Percentiles rank a stretch among this genome's conserved stretches.
These are phyloP conservation scores for Phanerochaete carnosa DNA, from an alignment of 768 basidiomycete species.

Conservation along the genomic window DNA sequence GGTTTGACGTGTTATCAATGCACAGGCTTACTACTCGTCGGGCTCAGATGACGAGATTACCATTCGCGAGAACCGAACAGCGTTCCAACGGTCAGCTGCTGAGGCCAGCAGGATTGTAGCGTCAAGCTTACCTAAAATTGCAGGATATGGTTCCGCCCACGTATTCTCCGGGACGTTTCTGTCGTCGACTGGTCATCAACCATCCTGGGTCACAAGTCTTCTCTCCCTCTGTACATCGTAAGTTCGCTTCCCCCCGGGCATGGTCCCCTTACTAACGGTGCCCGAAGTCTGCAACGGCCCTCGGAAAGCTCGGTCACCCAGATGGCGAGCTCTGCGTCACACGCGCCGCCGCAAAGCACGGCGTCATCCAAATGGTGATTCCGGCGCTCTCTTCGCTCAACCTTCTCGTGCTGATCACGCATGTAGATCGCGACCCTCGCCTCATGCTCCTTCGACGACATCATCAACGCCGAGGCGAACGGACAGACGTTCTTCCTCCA, in stretches of 20 bases:
- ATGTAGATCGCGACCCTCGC: constrained; percentile 91
- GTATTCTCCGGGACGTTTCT: constrained; percentile 71
- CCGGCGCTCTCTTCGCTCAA: neutral
- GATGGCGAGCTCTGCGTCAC: constrained; percentile 93
- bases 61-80: constrained; percentile 82
- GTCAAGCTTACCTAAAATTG: neutral
- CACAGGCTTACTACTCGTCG: constrained; percentile 86
- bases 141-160: constrained; percentile 29
- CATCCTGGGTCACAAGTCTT: constrained; percentile 74
- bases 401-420: neutral
- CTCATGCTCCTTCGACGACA: constrained; percentile 93
- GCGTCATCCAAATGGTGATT: constrained; percentile 69
- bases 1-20: neutral
- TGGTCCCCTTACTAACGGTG: neutral
- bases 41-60: constrained; percentile 96
- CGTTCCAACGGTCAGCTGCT: constrained; percentile 72
- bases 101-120: neutral
- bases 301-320: constrained; percentile 93
- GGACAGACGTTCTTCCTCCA: constrained; percentile 86
- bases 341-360: constrained; percentile 78
- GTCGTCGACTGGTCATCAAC: constrained; percentile 80
- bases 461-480: constrained; percentile 77
- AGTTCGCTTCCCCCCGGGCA: neutral
- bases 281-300: constrained; percentile 66
- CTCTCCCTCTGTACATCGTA: constrained; percentile 67